Conservation (phyloP, 805 yeast genomes). For the Hemisphaericaspora nanyangensis region DNA sequence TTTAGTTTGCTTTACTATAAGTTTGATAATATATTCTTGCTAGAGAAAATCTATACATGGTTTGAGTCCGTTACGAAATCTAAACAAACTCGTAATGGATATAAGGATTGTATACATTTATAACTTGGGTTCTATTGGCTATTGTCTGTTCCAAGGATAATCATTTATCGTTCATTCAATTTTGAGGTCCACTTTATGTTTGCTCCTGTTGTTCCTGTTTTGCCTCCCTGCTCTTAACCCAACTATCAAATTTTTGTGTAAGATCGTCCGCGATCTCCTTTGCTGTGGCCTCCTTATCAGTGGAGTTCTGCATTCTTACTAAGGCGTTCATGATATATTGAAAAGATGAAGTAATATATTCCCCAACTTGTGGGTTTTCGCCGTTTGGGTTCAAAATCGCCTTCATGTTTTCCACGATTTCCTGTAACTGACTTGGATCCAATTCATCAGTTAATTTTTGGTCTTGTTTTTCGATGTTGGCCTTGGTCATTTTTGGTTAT, state of each 20-base stretch:
- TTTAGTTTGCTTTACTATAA: too few relatives aligned
- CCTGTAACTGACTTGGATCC: not conserved
- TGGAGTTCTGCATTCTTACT: conserved; percentile 25
- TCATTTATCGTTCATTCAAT: too few relatives aligned
- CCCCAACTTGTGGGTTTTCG: conserved; percentile 22
- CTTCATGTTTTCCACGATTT: not conserved
- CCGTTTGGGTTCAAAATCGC: conserved; percentile 26
- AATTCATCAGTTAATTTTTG: too few relatives aligned
- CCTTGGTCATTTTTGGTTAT: too few relatives aligned
- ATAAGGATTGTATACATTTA: conserved; percentile 43
- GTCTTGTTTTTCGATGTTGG: too few relatives aligned
- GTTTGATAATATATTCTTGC: too few relatives aligned
- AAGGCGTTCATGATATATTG: conserved; percentile 22
- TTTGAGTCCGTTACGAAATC: conserved; percentile 40
- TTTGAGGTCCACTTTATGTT: not conserved
- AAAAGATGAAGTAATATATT: conserved; percentile 24
- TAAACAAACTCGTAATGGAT: conserved; percentile 33
- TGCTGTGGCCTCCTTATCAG: conserved; percentile 31
- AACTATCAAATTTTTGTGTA: conserved; percentile 20
- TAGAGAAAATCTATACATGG: conserved; percentile 36
- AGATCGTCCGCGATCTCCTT: conserved; percentile 35
- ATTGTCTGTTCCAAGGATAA: too few relatives aligned
- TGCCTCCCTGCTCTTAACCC: conserved; percentile 20
- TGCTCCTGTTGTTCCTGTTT: conserved; percentile 10
- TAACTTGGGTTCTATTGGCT: not conserved